Base-by-base conservation (phyloP, 495 filamentous ascomycete genomes). In the Aspergillus olivimuriae region DNA sequence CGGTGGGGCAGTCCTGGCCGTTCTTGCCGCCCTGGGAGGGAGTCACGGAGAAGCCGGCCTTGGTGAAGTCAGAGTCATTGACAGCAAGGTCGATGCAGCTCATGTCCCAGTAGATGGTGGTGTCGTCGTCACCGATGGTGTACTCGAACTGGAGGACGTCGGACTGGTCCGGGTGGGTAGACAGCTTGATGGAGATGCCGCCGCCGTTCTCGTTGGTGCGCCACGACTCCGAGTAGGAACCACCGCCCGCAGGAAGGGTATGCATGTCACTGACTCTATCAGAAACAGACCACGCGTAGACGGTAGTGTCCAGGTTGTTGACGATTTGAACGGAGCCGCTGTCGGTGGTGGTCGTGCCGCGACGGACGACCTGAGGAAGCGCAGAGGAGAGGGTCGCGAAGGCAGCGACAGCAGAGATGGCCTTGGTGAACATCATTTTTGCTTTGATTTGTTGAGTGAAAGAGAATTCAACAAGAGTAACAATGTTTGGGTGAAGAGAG, bases 71-170 rank as follows among this genome's bases (percentile, higher is more conserved):
- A 43, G 63, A 65, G 45, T 48, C 47, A 9, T 48, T 15, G 35
- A 52, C n/a, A n/a, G n/a, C 51, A 62, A 70, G 65, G 55, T 73
- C 50, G 48, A 72, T 70, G 58, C 61, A 67, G 30, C 63, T 68
- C 52, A 72, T 57, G 57, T 72, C 67, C 65, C 65, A 72, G 54
- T 48, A 70, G 56, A 72, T 60, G n/a, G 53, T 64, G 16, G 56
- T 44, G 17, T 54, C 58, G 20, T 60, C 49, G 16, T 53, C 60
- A 26, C 50, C 33, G 50, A 58, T 24, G 55, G 69, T 70, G 60
- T 72, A 72, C 55, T 72, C 69, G 53, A 63, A 72, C 50, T 72
- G 69, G n/a, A 72, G 62, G n/a, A 72, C 65, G 30, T 65, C 59
- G 45, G 53, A 50, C 43, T 60, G 46, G 43, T 41, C 46, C 20